Evolutionary conservation across 164 flowering plant genomes (phyloP), one percentile per base, ranked within the genome.

Genomic region (Pachysandra terminalis): DNA sequence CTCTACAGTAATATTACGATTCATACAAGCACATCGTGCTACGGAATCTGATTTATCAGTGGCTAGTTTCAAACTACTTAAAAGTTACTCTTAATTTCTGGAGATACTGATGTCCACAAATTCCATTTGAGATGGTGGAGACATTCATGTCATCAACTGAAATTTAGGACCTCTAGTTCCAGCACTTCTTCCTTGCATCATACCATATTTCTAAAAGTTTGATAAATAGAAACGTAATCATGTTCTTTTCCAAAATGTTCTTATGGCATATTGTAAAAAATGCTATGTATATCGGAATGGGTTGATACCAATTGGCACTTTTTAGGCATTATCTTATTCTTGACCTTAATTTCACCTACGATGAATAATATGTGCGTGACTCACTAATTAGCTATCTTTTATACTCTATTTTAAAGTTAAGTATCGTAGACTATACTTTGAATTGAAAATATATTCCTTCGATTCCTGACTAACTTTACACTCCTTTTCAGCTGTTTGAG

Each of bases 401-500:
- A n/a, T n/a, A n/a, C n/a, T n/a, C n/a, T 5, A 40, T 40, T 40
- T 10, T 12, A 45, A 10, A 45, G 41, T 63, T 17, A 27, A 32
- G 17, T 16, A 16, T 16, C 21, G 52, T 65, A 9, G 52, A 15
- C 21, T 61, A 32, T 53, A 24, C 32, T 27, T 53, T 48, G 24
- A 32, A 24, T 45, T 26, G 2, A 5, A 40, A 5, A 5, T 19
- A 1, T 49, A 3, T 63, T 1, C 40, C 17, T 65, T 70, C 32
- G 65, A 55, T 63, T 21, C 56, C 35, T 27, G 54, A 54, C 61
- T n/a, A 45, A 45, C 59, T 23, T 27, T 28, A 35, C 68, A 45
- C 55, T 59, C 22, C 45, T 35, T 75, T 77, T 61, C 89, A 95
- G 98, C 85, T 95, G 51, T 95, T 95, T 80, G 98, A 95, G 87